phyloP scores from a whole-genome alignment of 345 rosid genomes.

The Mercurialis annua region DNA sequence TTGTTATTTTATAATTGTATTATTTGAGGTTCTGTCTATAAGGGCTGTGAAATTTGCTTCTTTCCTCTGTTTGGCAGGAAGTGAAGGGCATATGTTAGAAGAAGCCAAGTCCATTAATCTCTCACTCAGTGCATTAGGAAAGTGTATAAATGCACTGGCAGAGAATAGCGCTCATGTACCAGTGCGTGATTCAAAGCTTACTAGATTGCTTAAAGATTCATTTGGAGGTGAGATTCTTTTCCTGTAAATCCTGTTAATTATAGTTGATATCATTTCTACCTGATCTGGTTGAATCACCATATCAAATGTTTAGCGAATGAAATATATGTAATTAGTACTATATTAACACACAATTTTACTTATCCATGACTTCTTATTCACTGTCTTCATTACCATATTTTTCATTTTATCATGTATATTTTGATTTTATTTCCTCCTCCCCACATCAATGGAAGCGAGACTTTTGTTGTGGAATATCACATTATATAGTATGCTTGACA shows the following conservation, averaged over 20 bases:
- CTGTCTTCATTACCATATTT: background rate
- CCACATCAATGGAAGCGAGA: background rate
- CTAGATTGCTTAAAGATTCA: slow-evolving; percentile 34
- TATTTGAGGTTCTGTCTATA: background rate
- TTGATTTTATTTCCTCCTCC: background rate
- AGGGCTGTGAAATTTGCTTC: background rate
- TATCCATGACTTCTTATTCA: slow-evolving; percentile 4
- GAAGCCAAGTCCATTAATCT: slow-evolving; percentile 36
- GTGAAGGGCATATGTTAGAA: slow-evolving; percentile 37
- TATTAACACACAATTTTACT: slow-evolving; percentile 8
- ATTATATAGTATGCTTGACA: background rate
- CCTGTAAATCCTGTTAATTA: slow-evolving; percentile 8
- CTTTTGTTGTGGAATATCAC: background rate
- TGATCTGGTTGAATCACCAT: slow-evolving; percentile 12
- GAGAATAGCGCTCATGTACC: slow-evolving; percentile 35
- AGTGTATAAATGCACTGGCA: slow-evolving; percentile 38
- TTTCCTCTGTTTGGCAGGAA: slow-evolving; percentile 20
- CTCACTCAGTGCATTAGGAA: slow-evolving; percentile 36
- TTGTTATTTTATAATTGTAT: background rate
- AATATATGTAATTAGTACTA: background rate
- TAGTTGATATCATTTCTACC: slow-evolving; percentile 8
- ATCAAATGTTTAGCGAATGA: background rate
- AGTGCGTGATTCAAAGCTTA: slow-evolving; percentile 37
- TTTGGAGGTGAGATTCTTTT: slow-evolving; percentile 38
- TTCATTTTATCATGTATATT: slow-evolving; percentile 9